Evolutionary conservation across 2,329 filamentous ascomycete species (phyloP).

Genomic region (Chaetomiaceae sp.): DNA sequence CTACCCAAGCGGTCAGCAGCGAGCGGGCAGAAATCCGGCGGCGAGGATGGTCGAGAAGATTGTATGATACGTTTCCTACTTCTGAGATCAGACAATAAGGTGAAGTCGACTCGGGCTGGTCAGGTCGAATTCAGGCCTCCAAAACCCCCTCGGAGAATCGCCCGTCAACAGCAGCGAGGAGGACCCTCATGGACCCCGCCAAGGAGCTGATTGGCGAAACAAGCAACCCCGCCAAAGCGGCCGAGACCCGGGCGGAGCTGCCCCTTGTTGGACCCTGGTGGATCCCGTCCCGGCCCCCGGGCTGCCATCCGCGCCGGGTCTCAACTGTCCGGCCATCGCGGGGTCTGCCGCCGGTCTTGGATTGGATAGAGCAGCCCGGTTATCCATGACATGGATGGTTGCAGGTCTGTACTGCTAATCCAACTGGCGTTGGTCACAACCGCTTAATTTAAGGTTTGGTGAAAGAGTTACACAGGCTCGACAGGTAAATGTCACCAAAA

Average conservation of each 20-base stretch:
- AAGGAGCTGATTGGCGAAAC: slow-evolving; percentile 5
- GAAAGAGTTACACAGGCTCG: too few relatives aligned
- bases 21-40: neutral
- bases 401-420: too few relatives aligned
- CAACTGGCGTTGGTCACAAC: too few relatives aligned
- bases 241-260: neutral
- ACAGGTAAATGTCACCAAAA: too few relatives aligned
- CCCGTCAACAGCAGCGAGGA: neutral
- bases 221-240: neutral
- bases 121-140: slow-evolving; percentile 6
- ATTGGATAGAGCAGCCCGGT: too few relatives aligned
- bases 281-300: too few relatives aligned
- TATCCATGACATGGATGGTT: too few relatives aligned
- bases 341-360: too few relatives aligned
- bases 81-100: too few relatives aligned
- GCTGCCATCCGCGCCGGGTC: too few relatives aligned
- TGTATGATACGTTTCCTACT: neutral
- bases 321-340: too few relatives aligned
- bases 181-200: neutral
- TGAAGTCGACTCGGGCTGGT: neutral
- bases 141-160: neutral
- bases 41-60: neutral
- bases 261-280: neutral
- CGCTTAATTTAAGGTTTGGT: too few relatives aligned
- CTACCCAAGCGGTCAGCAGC: neutral